These are phyloP conservation scores for Pseudozyma sp. DNA, from an alignment of 1,284 basidiomycete species.

Conservation along the genomic window DNA sequence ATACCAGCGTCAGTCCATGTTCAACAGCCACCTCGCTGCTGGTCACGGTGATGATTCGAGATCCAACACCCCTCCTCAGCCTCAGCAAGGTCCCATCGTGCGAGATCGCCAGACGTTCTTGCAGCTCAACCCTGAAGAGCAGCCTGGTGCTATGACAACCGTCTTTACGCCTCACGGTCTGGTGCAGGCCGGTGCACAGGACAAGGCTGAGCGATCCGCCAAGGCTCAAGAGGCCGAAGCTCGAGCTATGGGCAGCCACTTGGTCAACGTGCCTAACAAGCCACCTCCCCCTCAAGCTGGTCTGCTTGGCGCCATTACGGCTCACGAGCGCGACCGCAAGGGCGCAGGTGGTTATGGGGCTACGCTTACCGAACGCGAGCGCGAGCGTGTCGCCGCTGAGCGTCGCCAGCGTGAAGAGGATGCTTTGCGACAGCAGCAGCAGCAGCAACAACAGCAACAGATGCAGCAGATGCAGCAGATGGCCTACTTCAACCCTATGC, in stretches of 20 bases:
- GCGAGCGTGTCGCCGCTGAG: conserved; percentile 76
- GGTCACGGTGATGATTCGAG: conserved; percentile 52
- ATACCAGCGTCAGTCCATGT: conserved; percentile 54
- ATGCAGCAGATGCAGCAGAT: conserved; percentile 81
- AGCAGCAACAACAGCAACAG: conserved; percentile 83
- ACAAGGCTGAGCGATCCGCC: conserved; percentile 93
- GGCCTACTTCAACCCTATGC: conserved; percentile 57
- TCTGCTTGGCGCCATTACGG: conserved; percentile 92
- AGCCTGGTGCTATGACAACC: conserved; percentile 63
- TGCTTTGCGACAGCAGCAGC: conserved; percentile 86
- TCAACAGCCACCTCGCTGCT: conserved; percentile 55
- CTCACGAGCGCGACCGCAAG: conserved; percentile 92
- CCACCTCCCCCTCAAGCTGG: conserved; percentile 95
- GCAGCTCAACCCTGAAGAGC: conserved; percentile 60
- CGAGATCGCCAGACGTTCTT: conserved; percentile 63
- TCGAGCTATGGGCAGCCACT: conserved; percentile 84
- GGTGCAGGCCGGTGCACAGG: conserved; percentile 91
- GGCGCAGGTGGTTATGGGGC: conserved; percentile 94
- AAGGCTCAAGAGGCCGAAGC: conserved; percentile 93
- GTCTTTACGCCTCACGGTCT: conserved; percentile 92
- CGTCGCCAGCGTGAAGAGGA: conserved; percentile 88
- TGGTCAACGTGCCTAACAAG: conserved; percentile 93
- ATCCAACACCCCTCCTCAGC: conserved; percentile 52
- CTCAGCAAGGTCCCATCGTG: conserved; percentile 33
- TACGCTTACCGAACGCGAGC: conserved; percentile 90